Evolutionary conservation across 2,329 filamentous ascomycete genomes (phyloP), one percentile per base, ranked within the genome.

Genomic region (Penicillium sp.): DNA sequence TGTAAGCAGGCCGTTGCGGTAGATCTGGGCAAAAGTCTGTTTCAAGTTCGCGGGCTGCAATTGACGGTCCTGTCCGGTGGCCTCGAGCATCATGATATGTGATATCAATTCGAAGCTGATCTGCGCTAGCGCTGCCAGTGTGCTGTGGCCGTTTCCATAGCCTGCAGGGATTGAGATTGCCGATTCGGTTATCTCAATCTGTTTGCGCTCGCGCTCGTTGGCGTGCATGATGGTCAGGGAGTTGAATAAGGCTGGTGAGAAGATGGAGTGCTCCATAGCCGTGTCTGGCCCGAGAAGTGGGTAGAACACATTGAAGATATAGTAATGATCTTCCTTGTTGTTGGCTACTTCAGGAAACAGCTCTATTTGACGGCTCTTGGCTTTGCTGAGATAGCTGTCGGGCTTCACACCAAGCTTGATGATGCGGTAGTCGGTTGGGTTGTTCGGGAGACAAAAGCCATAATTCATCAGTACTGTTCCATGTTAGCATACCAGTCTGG

Each of bases 231-330:
- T 64, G 4, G 75, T 75, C 35, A 79, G 68, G 5, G 75, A 76
- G 59, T 78, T 74, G 55, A 80, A 72, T 24, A 81, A 65, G 41
- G 76, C 75, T 4, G 73, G 73, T 1, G 78, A 80, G 60, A 81
- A 79, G 19, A 80, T 68, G 0, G 75, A 73, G 50, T 72, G 68
- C 56, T 81, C 78, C 67, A 78, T 70, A 2, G 67, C 60, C 6
- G 64, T 66, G 14, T 73, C 58, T 0, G 69, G 70, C 6, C 66
- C 70, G 13, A 76, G 65, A 13, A 77, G 69, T n/a, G 78, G 78
- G 62, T 79, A 78, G 51, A 71, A 75, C n/a, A 77, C 62, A 55
- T 77, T 79, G 64, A 79, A 79, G 16, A 80, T 74, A 56, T 78
- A 79, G 59, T 77, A 79, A 50, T 74, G 74, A 39, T 77, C 70